Percentiles rank a stretch among this genome's conserved stretches.
phyloP scores from a whole-genome alignment of 345 rosid species.

The Sisymbrium irio region DNA sequence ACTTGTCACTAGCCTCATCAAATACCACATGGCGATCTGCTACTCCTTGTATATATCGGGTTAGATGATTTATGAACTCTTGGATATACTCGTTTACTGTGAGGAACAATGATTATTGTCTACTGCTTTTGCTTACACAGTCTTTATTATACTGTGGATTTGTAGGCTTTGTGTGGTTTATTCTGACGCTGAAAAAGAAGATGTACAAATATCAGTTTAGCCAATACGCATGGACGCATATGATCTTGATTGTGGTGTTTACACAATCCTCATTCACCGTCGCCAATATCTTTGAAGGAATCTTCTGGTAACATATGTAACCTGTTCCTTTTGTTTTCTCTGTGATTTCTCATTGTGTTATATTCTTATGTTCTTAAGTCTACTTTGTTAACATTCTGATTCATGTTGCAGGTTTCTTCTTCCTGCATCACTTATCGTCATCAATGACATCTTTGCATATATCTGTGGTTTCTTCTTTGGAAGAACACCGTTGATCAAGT shows the following conservation, averaged over 20 bases:
- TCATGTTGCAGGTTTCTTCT: conserved; percentile 78
- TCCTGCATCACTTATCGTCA: conserved; percentile 88
- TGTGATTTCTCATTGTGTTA: neutral
- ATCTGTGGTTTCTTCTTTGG: conserved; percentile 92
- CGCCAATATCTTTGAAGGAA: conserved; percentile 88
- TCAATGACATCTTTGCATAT: conserved; percentile 86
- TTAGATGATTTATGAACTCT: conserved; percentile 28
- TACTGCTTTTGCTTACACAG: conserved; percentile 9
- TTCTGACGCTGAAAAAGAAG: conserved; percentile 77
- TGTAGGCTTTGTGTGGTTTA: conserved; percentile 72
- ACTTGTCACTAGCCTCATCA: conserved; percentile 68
- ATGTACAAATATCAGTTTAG: conserved; percentile 94
- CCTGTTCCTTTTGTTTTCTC: neutral
- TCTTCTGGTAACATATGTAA: conserved; percentile 54
- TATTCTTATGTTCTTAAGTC: neutral
- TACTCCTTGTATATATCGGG: conserved; percentile 77
- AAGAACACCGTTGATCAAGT: conserved; percentile 83
- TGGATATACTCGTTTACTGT: neutral
- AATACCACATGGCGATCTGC: conserved; percentile 77
- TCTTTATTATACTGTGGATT: neutral
- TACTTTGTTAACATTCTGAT: conserved; percentile 3
- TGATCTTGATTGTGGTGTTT: conserved; percentile 84
- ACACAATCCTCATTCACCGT: conserved; percentile 84
- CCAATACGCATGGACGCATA: conserved; percentile 92
- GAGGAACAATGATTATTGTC: neutral